phyloP scores from a whole-genome alignment of 805 yeast genomes.

The Dipodascus albidus region DNA sequence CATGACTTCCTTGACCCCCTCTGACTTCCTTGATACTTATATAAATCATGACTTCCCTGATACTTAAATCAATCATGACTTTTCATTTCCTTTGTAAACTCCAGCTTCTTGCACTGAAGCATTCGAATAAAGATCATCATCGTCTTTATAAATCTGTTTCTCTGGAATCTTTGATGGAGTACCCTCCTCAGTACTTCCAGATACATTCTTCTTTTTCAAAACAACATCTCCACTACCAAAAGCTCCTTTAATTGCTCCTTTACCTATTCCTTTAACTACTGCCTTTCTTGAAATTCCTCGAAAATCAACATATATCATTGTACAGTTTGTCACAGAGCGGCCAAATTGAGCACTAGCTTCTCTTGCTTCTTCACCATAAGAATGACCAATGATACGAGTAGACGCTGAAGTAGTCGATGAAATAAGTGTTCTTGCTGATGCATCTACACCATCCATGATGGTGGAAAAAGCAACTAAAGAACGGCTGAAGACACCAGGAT shows the following conservation, averaged over 20 bases:
- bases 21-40: no score
- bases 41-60: no score
- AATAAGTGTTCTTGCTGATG: not conserved
- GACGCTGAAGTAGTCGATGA: not conserved
- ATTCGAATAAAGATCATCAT: no score
- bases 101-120: no score
- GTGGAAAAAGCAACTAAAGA: not conserved
- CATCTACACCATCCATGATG: not conserved
- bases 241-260: not conserved
- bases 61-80: no score
- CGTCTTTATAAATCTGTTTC: no score
- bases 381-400: not conserved
- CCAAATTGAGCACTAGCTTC: not conserved
- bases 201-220: not conserved
- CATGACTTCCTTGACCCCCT: no score
- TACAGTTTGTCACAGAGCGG: not conserved
- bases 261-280: not conserved
- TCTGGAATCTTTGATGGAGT: no score
- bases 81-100: no score
- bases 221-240: not conserved
- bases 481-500: not conserved
- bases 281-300: not conserved
- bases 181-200: no score
- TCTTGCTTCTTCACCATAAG: not conserved
- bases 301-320: not conserved